Percentiles rank a stretch among this genome's conserved stretches.
phyloP scores from a whole-genome alignment of 148 eudicot genomes.

The Chenopodium formosanum region DNA sequence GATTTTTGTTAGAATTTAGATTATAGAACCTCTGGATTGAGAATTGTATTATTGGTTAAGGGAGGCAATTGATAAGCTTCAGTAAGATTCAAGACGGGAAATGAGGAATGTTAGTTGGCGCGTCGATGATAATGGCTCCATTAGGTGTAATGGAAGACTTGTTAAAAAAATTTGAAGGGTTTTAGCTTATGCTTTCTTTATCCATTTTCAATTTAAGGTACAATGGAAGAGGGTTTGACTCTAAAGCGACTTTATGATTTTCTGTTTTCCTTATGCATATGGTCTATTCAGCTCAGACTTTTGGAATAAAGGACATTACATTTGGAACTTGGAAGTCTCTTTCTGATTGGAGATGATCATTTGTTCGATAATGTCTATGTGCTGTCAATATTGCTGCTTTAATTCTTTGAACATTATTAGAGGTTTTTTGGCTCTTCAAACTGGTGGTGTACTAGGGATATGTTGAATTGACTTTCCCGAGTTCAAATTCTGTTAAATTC shows the following conservation, averaged over 20 bases:
- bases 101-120: background rate
- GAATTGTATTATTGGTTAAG: background rate
- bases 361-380: too few species aligned
- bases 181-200: too few species aligned
- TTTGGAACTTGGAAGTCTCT: too few species aligned
- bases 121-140: background rate
- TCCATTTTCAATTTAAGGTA: too few species aligned
- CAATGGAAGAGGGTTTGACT: too few species aligned
- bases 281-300: background rate
- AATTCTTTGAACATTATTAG: background rate
- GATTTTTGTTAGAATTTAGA: background rate
- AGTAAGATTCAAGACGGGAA: background rate
- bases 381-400: too few species aligned
- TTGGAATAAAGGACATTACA: background rate
- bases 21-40: too few species aligned
- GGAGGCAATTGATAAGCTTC: background rate
- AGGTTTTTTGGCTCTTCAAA: background rate
- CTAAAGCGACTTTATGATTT: too few species aligned
- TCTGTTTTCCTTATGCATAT: background rate
- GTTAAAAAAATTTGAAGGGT: too few species aligned
- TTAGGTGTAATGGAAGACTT: too few species aligned
- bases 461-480: background rate
- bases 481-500: background rate
- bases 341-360: too few species aligned
- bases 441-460: background rate